Base-by-base conservation (phyloP, 2,329 filamentous ascomycete species). In the Periconia sp. region DNA sequence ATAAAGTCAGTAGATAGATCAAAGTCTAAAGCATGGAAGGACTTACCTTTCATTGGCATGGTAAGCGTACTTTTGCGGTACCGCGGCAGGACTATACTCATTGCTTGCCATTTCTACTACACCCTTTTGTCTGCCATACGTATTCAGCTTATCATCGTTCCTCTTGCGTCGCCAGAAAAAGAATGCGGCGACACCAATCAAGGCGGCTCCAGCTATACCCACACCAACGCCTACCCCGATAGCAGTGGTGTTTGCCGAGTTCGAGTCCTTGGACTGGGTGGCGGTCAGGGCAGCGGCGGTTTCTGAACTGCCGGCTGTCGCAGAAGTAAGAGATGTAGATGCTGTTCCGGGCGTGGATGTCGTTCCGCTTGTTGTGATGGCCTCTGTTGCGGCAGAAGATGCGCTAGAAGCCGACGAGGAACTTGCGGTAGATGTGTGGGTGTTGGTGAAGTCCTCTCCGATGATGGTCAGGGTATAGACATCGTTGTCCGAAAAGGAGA, bases 381-480 rank as follows among this genome's bases (percentile, higher is more conserved):
- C 15, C 15, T 28, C 18, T 13, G 32, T 25, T 28, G 41, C 22
- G 36, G 26, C 28, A 24, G 40, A 19, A 37, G 28, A 19, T 16
- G 35, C 40, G 16, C 13, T 23, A 3, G 48, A 26, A n/a, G 40
- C 36, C 3, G 43, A 30, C 4, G 40, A 25, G 9, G 46, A 28
- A 5, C 22, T 18, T 18, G 48, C 39, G 23, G 43, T 15, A 1
- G 50, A 50, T 2, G 42, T 49, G 30, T 48, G 54, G 7, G 56
- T 63, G 18, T 60, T 48, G 2, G 55, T 57, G 30, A 43, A 61
- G 4, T 33, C 37, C 40, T 63, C 56, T 13, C 57, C 55, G 37
- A 64, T 62, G 29, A 64, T 59, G 4, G 61, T 64, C 8, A 61
- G 2, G 8, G 59, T 61, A 32, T 54, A 63, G 6, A 59, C 47